Conservation (phyloP, 495 filamentous ascomycete species). For the Thozetella sp. region DNA sequence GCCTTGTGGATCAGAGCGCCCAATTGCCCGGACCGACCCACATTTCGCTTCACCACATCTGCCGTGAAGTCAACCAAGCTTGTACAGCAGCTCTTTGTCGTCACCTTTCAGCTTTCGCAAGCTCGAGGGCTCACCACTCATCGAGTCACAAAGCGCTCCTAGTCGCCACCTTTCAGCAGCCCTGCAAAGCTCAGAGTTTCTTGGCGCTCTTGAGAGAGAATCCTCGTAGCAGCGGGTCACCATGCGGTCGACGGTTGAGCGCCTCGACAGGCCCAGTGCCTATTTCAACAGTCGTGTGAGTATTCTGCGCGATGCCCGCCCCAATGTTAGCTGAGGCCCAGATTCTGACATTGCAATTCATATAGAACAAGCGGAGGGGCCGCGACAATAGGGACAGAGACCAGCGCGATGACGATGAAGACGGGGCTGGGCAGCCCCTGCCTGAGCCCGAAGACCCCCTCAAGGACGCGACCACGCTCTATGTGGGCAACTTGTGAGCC, state of each 20-base stretch:
- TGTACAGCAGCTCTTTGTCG: too few species aligned
- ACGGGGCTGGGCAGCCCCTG: constrained; percentile 48
- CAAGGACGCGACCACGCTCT: constrained; percentile 88
- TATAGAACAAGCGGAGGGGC: constrained; percentile 59
- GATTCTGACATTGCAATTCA: constrained; percentile 9
- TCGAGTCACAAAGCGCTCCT: too few species aligned
- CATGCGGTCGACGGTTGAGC: constrained; percentile 70
- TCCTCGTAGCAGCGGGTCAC: too few species aligned
- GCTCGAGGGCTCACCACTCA: too few species aligned
- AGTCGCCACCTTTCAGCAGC: background rate
- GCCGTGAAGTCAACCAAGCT: too few species aligned
- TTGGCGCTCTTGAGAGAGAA: too few species aligned
- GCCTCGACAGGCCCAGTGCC: constrained; percentile 86
- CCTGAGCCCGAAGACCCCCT: constrained; percentile 67
- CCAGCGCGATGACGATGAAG: constrained; percentile 56
- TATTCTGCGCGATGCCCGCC: constrained; percentile 1
- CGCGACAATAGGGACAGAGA: constrained; percentile 50
- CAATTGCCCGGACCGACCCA: too few species aligned
- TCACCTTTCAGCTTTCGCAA: too few species aligned
- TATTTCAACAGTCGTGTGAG: constrained; percentile 80
- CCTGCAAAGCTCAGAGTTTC: too few species aligned
- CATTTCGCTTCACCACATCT: too few species aligned
- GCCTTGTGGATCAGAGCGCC: too few species aligned
- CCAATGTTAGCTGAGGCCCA: background rate
- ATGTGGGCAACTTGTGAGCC: constrained; percentile 92